Evolutionary conservation across 2,329 filamentous ascomycete genomes (phyloP).

Genomic region (Pseudocercospora cruenta): DNA sequence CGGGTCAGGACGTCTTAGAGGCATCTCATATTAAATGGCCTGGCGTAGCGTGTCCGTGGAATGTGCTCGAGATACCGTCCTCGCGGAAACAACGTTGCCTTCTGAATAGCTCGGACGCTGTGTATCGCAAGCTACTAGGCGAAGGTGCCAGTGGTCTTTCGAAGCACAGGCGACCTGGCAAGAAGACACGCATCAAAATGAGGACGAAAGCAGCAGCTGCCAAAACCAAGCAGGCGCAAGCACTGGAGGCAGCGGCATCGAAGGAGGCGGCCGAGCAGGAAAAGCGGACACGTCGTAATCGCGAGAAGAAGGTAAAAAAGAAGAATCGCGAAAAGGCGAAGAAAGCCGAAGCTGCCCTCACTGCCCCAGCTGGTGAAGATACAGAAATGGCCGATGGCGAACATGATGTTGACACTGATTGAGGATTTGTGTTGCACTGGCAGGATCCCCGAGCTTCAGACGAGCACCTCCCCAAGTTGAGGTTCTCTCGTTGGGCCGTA

Average conservation of each 20-base stretch:
- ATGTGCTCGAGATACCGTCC: constrained; percentile 24
- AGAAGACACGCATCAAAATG: constrained; percentile 37
- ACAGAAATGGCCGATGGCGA: neutral
- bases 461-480: neutral
- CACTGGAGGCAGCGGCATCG: constrained; percentile 30
- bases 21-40: constrained; percentile 22
- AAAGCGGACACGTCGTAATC: constrained; percentile 39
- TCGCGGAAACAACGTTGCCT: constrained; percentile 21
- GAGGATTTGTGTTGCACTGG: neutral
- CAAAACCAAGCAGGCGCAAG: constrained; percentile 30
- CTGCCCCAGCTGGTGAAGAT: neutral
- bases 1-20: constrained; percentile 23
- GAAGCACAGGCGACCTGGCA: constrained; percentile 37
- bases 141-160: neutral
- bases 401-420: neutral
- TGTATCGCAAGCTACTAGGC: constrained; percentile 14
- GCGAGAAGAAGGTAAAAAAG: constrained; percentile 43
- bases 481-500: neutral
- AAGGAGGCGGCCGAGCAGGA: constrained; percentile 38
- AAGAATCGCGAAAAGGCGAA: constrained; percentile 40
- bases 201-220: constrained; percentile 31
- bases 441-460: neutral
- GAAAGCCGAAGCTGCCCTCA: constrained; percentile 29
- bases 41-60: constrained; percentile 29
- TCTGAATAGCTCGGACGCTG: constrained; percentile 8